These are phyloP conservation scores for Candida dendrica DNA, from an alignment of 805 yeast genomes.

Conservation along the genomic window DNA sequence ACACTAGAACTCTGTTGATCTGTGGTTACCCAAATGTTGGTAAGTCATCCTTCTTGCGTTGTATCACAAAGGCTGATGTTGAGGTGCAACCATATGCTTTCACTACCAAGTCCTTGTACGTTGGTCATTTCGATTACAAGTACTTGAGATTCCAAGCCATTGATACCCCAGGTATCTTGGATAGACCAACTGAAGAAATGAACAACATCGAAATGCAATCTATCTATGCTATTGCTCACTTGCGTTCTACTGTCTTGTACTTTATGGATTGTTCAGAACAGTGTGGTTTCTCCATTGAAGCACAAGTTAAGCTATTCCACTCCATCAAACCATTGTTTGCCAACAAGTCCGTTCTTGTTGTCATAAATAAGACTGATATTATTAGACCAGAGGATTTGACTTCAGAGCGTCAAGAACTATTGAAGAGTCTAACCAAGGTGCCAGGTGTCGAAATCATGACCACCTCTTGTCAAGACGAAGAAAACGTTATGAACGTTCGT, in stretches of 20 bases:
- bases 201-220: slow-evolving; percentile 99
- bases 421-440: slow-evolving; percentile 54
- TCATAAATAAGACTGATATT: slow-evolving; percentile 91
- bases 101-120: slow-evolving; percentile 95
- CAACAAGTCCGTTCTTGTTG: slow-evolving; percentile 92
- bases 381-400: slow-evolving; percentile 79
- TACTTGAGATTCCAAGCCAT: slow-evolving; percentile 97
- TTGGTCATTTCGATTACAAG: slow-evolving; percentile 98
- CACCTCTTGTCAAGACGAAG: slow-evolving; percentile 90
- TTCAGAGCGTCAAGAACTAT: slow-evolving; percentile 62
- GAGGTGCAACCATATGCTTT: slow-evolving; percentile 99
- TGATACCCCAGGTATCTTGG: slow-evolving; percentile 98
- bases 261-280: slow-evolving; percentile 98
- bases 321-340: slow-evolving; percentile 96
- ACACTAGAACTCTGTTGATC: slow-evolving; percentile 92
- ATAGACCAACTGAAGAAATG: slow-evolving; percentile 99
- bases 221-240: slow-evolving; percentile 96
- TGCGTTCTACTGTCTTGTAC: slow-evolving; percentile 92
- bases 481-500: slow-evolving; percentile 91
- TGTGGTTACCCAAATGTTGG: slow-evolving; percentile 99
- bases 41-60: slow-evolving; percentile 87
- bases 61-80: slow-evolving; percentile 96
- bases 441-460: slow-evolving; percentile 90
- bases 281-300: slow-evolving; percentile 97
- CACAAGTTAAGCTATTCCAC: slow-evolving; percentile 94